Evolutionary conservation across 2,329 filamentous ascomycete genomes (phyloP).

Genomic region (Fusarium oxysporum): DNA sequence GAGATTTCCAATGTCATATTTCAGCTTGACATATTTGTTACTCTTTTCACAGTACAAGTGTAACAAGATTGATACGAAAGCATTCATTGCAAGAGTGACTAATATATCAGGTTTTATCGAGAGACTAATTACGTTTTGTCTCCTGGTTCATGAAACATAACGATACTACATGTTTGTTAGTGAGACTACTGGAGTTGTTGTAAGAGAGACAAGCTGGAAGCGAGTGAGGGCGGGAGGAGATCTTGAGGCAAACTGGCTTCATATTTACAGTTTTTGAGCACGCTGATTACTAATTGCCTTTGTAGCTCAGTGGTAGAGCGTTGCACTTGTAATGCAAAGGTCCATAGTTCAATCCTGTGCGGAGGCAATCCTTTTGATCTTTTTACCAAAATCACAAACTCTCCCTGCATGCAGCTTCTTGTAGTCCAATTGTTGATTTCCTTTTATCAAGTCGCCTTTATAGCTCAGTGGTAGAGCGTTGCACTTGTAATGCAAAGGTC

Average conservation of each 20-base stretch:
- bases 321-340: conserved; percentile 44
- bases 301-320: conserved; percentile 42
- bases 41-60: not conserved
- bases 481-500: conserved; percentile 43
- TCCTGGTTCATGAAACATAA: no score
- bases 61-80: not conserved
- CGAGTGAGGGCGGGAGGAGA: no score
- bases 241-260: not conserved
- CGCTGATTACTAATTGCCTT: conserved; percentile 8
- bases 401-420: not conserved
- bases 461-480: conserved; percentile 42
- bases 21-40: not conserved
- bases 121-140: no score
- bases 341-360: conserved; percentile 42
- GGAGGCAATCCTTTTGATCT: conserved; percentile 30
- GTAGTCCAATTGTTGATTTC: rapidly evolving
- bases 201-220: not conserved
- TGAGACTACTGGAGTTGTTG: not conserved
- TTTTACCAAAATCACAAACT: not conserved
- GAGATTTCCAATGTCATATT: not conserved
- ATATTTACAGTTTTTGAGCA: rapidly evolving
- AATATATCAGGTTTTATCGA: not conserved
- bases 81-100: not conserved
- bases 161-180: not conserved
- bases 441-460: conserved; percentile 12